Conservation (phyloP, 2,329 filamentous ascomycete genomes). For the Leptodontidium sp. region DNA sequence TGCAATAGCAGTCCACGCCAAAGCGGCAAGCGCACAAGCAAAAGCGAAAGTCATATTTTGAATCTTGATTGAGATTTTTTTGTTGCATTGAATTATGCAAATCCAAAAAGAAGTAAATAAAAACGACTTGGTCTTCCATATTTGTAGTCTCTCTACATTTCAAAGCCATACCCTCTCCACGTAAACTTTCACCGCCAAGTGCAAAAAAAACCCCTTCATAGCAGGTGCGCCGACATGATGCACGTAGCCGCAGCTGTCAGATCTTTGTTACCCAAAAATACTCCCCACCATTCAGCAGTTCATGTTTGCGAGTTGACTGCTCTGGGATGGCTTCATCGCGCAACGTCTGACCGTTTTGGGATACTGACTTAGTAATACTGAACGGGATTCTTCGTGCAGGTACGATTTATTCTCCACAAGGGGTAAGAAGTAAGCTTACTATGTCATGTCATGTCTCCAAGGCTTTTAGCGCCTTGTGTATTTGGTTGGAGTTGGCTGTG, state of each 20-base stretch:
- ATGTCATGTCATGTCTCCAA: not conserved
- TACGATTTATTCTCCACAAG: not conserved
- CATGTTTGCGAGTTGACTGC: not conserved
- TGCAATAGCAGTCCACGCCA: not conserved
- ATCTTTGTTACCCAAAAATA: slow-evolving; percentile 1
- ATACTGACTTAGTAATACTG: not conserved
- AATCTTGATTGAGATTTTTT: not conserved
- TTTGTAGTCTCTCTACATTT: no score
- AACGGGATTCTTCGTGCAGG: not conserved
- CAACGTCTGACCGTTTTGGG: slow-evolving; percentile 2
- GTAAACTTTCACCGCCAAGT: no score
- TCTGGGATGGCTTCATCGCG: not conserved
- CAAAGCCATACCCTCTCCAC: no score
- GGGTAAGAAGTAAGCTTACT: slow-evolving; percentile 3
- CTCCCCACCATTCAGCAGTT: slow-evolving; percentile 3
- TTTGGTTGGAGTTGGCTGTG: no score
- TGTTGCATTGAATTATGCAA: not conserved
- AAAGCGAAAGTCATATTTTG: not conserved
- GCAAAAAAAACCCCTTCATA: not conserved
- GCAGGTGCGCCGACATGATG: not conserved
- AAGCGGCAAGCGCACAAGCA: not conserved
- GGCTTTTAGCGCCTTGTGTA: slow-evolving; percentile 6
- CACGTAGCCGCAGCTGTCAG: slow-evolving; percentile 15
- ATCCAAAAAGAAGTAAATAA: no score
- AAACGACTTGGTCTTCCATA: no score